Conservation (phyloP, 345 rosid genomes). For the Brassica incana region DNA sequence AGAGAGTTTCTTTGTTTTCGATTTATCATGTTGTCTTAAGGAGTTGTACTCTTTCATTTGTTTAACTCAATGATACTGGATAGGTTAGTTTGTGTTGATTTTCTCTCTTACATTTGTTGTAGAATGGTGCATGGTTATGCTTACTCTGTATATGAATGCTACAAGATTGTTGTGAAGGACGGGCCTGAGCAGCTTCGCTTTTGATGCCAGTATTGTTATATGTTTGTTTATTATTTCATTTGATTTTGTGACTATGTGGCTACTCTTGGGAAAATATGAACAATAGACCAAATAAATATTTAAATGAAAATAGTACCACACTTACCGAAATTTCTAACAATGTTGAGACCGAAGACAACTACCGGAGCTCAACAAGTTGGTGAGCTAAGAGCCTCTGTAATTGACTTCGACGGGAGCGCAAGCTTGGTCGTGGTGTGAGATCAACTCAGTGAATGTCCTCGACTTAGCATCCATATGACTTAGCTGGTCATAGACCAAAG, state of each 20-base stretch:
- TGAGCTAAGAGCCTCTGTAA: slow-evolving; percentile 68
- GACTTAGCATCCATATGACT: slow-evolving; percentile 61
- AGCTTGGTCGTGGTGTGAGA: slow-evolving; percentile 68
- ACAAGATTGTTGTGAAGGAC: neutral
- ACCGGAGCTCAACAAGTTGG: slow-evolving; percentile 89
- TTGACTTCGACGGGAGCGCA: slow-evolving; percentile 78
- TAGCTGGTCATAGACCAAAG: slow-evolving; percentile 51
- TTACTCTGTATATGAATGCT: too few relatives aligned
- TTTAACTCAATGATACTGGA: neutral
- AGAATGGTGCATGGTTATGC: neutral
- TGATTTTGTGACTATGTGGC: neutral
- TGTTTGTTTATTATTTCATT: neutral
- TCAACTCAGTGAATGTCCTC: slow-evolving; percentile 65
- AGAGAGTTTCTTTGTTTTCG: neutral
- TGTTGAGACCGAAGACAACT: slow-evolving; percentile 85
- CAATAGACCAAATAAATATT: neutral
- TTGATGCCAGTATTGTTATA: neutral
- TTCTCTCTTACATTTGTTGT: neutral
- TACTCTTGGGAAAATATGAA: neutral
- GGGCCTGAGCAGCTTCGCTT: neutral
- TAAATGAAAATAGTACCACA: slow-evolving; percentile 42
- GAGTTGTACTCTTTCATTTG: neutral
- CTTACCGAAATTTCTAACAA: slow-evolving; percentile 87
- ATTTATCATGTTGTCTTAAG: neutral
- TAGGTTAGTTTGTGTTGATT: neutral